Conservation (phyloP, 1,139 yeast genomes). For the Chernovozyma aurita region DNA sequence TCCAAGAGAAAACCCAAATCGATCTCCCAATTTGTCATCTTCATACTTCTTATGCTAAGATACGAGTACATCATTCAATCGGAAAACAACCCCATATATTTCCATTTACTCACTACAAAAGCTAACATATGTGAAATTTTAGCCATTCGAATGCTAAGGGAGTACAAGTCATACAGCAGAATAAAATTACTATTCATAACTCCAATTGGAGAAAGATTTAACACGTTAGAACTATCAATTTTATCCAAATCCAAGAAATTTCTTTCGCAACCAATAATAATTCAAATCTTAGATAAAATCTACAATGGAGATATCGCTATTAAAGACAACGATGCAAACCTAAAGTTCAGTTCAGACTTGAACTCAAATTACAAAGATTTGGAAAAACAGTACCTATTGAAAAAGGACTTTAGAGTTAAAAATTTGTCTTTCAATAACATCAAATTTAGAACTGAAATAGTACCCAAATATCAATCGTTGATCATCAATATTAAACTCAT, state of each 20-base stretch:
- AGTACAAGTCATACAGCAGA: constrained; percentile 41
- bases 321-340: constrained; percentile 9
- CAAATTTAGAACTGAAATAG: constrained; percentile 28
- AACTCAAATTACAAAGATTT: not conserved
- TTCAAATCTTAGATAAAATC: constrained; percentile 46
- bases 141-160: constrained; percentile 50
- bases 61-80: constrained; percentile 48
- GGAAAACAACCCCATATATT: constrained; percentile 42
- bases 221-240: constrained; percentile 52
- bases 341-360: not conserved
- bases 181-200: constrained; percentile 42
- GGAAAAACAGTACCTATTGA: not conserved
- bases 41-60: constrained; percentile 31
- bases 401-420: constrained; percentile 7
- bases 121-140: constrained; percentile 53
- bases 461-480: constrained; percentile 42
- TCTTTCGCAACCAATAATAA: constrained; percentile 53
- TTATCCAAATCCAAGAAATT: constrained; percentile 52
- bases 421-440: constrained; percentile 27
- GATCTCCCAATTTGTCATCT: constrained; percentile 24
- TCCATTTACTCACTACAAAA: constrained; percentile 47
- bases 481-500: constrained; percentile 36
- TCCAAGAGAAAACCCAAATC: constrained; percentile 11
- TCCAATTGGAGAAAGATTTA: constrained; percentile 37
- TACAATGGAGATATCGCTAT: constrained; percentile 49